Evolutionary conservation across 208 protist genomes (phyloP).

Genomic region (Entamoeba nuttalli): DNA sequence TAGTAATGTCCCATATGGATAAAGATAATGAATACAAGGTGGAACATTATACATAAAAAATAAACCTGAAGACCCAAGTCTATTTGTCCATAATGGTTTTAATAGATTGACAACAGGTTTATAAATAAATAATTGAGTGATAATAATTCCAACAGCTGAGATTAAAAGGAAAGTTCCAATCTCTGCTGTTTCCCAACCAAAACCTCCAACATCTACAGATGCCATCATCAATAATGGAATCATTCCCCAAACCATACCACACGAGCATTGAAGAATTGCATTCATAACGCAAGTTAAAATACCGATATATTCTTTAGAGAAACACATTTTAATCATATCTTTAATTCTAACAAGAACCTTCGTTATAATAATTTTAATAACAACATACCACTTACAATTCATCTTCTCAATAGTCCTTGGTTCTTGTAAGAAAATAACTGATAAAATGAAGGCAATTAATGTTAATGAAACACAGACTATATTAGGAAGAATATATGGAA

Average conservation of each 20-base stretch:
- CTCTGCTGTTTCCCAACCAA: neutral
- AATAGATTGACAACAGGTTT: neutral
- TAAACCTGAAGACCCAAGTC: neutral
- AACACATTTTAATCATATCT: neutral
- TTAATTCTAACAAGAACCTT: neutral
- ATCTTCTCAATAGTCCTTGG: neutral
- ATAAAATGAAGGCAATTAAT: neutral
- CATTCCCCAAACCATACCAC: neutral
- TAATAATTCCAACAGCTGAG: neutral
- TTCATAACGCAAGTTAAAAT: neutral
- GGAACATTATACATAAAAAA: neutral
- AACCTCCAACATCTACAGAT: neutral
- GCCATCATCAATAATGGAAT: neutral
- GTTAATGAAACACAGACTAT: neutral
- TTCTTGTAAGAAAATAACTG: neutral
- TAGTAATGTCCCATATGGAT: neutral
- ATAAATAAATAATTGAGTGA: neutral
- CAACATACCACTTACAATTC: neutral
- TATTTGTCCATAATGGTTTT: neutral
- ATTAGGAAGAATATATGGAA: neutral
- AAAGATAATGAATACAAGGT: neutral
- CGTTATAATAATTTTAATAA: neutral
- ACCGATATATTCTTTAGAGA: neutral
- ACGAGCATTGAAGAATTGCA: neutral
- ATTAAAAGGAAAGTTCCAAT: neutral